These are phyloP conservation scores for Coffea canephora DNA, from an alignment of 257 asterid species.

Conservation along the genomic window DNA sequence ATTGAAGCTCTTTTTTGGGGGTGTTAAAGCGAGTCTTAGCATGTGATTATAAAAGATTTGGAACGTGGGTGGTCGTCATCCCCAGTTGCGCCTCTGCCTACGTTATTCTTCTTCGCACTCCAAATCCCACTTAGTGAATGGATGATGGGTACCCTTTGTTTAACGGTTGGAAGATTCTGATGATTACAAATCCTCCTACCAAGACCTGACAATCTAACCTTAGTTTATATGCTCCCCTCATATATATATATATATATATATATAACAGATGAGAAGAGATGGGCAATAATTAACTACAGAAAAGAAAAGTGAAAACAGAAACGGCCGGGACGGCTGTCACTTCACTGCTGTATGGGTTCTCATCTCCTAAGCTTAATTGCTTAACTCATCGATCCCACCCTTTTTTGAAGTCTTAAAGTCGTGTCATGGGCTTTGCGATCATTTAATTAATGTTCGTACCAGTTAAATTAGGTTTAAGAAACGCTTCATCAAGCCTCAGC, in stretches of 20 bases:
- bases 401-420: too few species aligned
- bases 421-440: too few species aligned
- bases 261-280: not conserved
- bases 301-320: not conserved
- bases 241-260: too few species aligned
- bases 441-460: too few species aligned
- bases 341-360: not conserved
- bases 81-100: constrained; percentile 9
- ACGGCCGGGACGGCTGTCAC: not conserved
- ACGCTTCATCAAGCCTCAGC: too few species aligned
- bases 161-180: constrained; percentile 17
- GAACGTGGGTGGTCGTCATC: constrained; percentile 6
- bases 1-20: not conserved
- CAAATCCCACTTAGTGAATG: constrained; percentile 8
- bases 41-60: constrained; percentile 23
- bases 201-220: constrained; percentile 1
- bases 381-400: not conserved
- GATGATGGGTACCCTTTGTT: not conserved
- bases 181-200: constrained; percentile 8
- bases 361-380: not conserved
- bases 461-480: too few species aligned
- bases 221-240: not conserved
- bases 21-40: constrained; percentile 20
- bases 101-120: constrained; percentile 6
- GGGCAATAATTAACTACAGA: not conserved